Evolutionary conservation across 139 green algal species (phyloP).

Genomic region (Astrephomene gubernaculifera): DNA sequence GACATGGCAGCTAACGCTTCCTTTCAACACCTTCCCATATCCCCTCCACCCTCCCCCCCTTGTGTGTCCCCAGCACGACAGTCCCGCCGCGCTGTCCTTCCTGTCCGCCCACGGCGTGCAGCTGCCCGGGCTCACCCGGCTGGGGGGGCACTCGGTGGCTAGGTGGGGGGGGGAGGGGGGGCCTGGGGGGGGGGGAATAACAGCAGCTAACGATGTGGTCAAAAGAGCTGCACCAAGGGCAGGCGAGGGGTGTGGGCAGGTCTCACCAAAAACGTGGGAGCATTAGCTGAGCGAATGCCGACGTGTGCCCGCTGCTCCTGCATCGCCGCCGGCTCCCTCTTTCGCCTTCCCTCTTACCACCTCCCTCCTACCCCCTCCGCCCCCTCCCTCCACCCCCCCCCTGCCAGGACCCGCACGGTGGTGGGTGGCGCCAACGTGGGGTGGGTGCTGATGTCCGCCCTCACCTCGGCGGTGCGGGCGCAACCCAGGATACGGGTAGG

Average conservation of each 20-base stretch:
- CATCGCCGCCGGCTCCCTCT: background rate
- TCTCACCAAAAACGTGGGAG: too few species aligned
- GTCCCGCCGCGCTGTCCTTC: slow-evolving; percentile 56
- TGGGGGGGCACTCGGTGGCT: slow-evolving; percentile 70
- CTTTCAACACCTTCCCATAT: too few species aligned
- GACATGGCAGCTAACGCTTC: too few species aligned
- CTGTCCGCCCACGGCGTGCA: slow-evolving; percentile 58
- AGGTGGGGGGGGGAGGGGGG: background rate
- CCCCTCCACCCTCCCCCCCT: background rate
- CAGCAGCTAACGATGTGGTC: too few species aligned
- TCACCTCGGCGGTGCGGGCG: slow-evolving; percentile 37
- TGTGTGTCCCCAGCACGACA: slow-evolving; percentile 51
- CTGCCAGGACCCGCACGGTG: slow-evolving; percentile 27
- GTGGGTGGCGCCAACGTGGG: slow-evolving; percentile 68
- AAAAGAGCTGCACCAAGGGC: background rate
- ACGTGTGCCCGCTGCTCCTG: too few species aligned
- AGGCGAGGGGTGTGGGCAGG: too few species aligned
- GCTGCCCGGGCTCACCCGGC: slow-evolving; percentile 59
- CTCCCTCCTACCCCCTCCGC: background rate
- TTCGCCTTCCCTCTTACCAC: slow-evolving; percentile 36
- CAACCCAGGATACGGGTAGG: slow-evolving; percentile 22
- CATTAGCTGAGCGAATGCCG: too few species aligned
- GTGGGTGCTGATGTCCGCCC: slow-evolving; percentile 63
- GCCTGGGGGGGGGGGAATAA: background rate
- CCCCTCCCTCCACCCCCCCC: background rate